Evolutionary conservation across 345 rosid genomes (phyloP), one percentile per base, ranked within the genome.

Genomic region (Passiflora organensis): DNA sequence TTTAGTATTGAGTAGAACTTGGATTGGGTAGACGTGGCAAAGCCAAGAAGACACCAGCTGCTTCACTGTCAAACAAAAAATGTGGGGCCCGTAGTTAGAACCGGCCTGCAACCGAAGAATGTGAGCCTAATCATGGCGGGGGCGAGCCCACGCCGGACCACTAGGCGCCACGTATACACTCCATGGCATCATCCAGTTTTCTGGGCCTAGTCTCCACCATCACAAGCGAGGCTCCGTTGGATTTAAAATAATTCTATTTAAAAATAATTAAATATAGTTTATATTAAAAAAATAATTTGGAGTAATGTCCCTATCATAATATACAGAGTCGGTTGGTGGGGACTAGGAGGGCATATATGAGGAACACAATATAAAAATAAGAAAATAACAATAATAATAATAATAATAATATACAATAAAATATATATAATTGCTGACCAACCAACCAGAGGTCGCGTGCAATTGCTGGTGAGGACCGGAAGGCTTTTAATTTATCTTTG

Each of bases 71-170:
- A 59, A 64, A 65, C 60, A 64, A 76, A 76, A 72, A 66, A 77
- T 61, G 36, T 51, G 63, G 86, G 78, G 15, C 65, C 89, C 79
- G 67, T 34, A n/a, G 2, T 37, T 47, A 48, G n/a, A 55, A 78
- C 75, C 62, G 70, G 74, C 88, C 80, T 75, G 79, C 84, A 70
- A 47, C 62, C n/a, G n/a, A n/a, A 51, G 69, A 58, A 55, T 45
- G 80, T 65, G 80, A 76, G 78, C 70, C 52, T 60, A 73, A 80
- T 87, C 73, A 84, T 84, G 75, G 54, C n/a, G 74, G 75, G n/a
- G 76, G 81, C 69, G 65, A 63, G 62, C 78, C 71, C 95, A 79
- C 82, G 79, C 89, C 85, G 58, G 95, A 76, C 89, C 87, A 54
- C 57, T 43, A 63, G 80, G 78, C 76, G 70, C 94, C 80, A 75